Evolutionary conservation across 208 protist species (phyloP).

Genomic region (Kentomonas sorsogonicus): DNA sequence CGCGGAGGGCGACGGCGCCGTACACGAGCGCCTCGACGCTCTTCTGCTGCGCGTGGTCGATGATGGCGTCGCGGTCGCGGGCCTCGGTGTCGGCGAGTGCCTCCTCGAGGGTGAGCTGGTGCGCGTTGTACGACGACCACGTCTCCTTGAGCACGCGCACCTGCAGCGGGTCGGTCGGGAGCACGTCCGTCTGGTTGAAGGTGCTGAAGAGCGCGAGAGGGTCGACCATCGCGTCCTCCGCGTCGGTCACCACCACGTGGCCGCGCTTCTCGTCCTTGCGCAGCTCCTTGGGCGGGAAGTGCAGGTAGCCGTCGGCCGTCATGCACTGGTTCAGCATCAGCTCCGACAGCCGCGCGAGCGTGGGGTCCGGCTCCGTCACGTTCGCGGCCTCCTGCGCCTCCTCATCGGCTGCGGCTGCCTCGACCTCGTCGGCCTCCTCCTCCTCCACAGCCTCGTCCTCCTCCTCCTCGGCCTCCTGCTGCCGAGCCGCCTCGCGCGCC

Average conservation of each 20-base stretch:
- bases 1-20: conserved; percentile 66
- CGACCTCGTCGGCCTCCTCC: conserved; percentile 7
- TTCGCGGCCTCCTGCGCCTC: conserved; percentile 4
- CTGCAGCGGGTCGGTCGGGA: conserved; percentile 27
- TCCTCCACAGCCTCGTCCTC: conserved; percentile 11
- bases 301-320: conserved; percentile 77
- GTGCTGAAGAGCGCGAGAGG: conserved; percentile 72
- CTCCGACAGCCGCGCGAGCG: conserved; percentile 49
- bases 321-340: conserved; percentile 82
- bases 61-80: conserved; percentile 23
- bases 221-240: conserved; percentile 66
- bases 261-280: conserved; percentile 56
- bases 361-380: conserved; percentile 20
- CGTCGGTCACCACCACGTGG: conserved; percentile 53
- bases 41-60: conserved; percentile 66
- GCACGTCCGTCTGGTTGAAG: conserved; percentile 41
- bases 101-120: conserved; percentile 60
- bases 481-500: conserved; percentile 12
- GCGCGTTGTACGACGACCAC: conserved; percentile 62
- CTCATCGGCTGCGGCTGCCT: conserved; percentile 7
- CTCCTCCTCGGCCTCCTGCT: conserved; percentile 27
- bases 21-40: conserved; percentile 78
- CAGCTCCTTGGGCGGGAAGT: conserved; percentile 36
- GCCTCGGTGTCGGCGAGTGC: too few relatives aligned
- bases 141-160: conserved; percentile 65